Evolutionary conservation across 2,329 filamentous ascomycete genomes (phyloP).

Genomic region (Arthrobotrys iridis): DNA sequence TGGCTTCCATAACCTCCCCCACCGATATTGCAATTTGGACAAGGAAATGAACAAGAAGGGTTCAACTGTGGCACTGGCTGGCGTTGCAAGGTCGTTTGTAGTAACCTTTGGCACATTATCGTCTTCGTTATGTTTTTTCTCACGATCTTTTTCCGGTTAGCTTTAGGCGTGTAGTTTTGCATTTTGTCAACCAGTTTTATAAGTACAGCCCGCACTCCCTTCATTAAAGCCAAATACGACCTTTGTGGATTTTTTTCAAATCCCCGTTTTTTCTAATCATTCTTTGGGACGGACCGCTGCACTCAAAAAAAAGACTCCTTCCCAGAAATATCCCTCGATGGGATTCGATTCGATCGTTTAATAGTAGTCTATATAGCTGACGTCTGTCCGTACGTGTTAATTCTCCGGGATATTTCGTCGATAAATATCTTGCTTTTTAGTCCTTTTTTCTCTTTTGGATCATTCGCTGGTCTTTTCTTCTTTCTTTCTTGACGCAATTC

Average conservation of each 20-base stretch:
- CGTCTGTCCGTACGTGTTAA: background rate
- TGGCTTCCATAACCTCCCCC: background rate
- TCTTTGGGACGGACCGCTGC: background rate
- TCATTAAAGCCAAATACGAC: background rate
- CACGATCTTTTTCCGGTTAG: constrained; percentile 38
- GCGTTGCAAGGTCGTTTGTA: constrained; percentile 19
- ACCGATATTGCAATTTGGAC: constrained; percentile 12
- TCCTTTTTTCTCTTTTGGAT: constrained; percentile 12
- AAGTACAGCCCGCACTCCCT: constrained; percentile 31
- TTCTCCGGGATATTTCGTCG: constrained; percentile 15
- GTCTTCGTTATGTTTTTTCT: constrained; percentile 5
- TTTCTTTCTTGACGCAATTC: constrained; percentile 21
- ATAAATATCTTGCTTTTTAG: constrained; percentile 8
- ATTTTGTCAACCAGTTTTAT: constrained; percentile 35
- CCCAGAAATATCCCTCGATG: constrained; percentile 31
- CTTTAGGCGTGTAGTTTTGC: constrained; percentile 30
- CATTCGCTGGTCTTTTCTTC: no score
- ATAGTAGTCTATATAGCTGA: background rate
- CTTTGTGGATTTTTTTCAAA: constrained; percentile 6
- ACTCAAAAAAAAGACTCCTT: background rate
- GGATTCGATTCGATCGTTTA: constrained; percentile 26
- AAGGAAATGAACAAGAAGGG: constrained; percentile 43
- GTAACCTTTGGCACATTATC: constrained; percentile 10
- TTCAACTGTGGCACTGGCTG: constrained; percentile 22
- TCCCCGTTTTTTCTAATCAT: constrained; percentile 21